A percentile compares a stretch with the other conserved stretches of the same genome.
phyloP scores from a whole-genome alignment of 371 early-diverging fungal genomes.

The Mortierella sp. region DNA sequence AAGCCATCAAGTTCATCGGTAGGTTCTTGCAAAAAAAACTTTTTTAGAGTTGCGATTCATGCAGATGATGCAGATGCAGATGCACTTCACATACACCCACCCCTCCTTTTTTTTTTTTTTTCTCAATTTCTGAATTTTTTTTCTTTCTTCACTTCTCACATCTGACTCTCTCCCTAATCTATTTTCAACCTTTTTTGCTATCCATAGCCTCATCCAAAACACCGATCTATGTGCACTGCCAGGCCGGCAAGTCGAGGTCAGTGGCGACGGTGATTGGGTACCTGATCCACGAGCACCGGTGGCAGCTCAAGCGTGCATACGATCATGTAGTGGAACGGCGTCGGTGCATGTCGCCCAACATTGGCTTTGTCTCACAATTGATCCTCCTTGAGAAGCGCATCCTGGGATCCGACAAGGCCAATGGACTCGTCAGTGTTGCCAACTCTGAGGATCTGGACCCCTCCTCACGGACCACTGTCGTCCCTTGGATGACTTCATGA shows the following conservation, averaged over 20 bases:
- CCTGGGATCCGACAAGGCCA: conserved; percentile 61
- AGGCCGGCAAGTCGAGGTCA: conserved; percentile 88
- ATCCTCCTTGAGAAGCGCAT: conserved; percentile 80
- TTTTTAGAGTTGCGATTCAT: conserved; percentile 4
- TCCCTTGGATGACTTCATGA: conserved; percentile 38
- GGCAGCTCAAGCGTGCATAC: conserved; percentile 82
- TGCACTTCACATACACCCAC: background rate
- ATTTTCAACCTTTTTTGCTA: background rate
- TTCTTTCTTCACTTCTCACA: background rate
- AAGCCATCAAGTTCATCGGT: conserved; percentile 75
- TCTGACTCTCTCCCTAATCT: background rate
- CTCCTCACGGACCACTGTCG: conserved; percentile 22
- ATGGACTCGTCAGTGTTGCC: conserved; percentile 29
- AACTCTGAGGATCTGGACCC: conserved; percentile 21
- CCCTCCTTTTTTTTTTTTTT: background rate
- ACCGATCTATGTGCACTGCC: conserved; percentile 87
- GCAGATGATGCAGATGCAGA: background rate
- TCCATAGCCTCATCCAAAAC: conserved; percentile 33
- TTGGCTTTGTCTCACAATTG: conserved; percentile 87
- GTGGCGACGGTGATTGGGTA: conserved; percentile 86
- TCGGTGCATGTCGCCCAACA: conserved; percentile 84
- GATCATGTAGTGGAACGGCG: conserved; percentile 80
- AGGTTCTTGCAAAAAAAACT: conserved; percentile 20
- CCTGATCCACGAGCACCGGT: conserved; percentile 73
- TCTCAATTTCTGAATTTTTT: background rate